Conservation (phyloP, 805 yeast genomes). For the Wickerhamomyces alni region DNA sequence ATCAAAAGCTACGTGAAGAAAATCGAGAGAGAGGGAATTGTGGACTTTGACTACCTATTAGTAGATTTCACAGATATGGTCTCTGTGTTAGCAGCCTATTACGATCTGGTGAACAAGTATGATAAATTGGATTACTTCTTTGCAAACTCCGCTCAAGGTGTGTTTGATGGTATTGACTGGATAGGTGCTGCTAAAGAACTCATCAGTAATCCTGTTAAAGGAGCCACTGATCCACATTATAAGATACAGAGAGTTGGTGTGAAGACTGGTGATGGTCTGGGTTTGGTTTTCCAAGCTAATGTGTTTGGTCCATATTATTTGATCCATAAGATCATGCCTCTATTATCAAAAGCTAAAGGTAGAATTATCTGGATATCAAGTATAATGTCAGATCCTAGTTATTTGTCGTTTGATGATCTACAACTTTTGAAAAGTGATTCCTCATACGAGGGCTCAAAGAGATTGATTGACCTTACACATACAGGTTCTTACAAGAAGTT, state of each 20-base stretch:
- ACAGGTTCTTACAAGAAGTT: slow-evolving; percentile 56
- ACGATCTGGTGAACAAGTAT: slow-evolving; percentile 63
- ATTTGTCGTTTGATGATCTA: slow-evolving; percentile 67
- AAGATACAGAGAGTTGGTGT: slow-evolving; percentile 79
- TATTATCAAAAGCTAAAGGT: slow-evolving; percentile 52
- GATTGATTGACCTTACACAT: slow-evolving; percentile 80
- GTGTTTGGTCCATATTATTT: slow-evolving; percentile 95
- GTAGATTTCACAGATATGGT: slow-evolving; percentile 92
- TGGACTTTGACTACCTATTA: slow-evolving; percentile 82
- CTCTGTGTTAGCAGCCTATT: slow-evolving; percentile 67
- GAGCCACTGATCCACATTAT: slow-evolving; percentile 84
- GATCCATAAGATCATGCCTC: slow-evolving; percentile 55
- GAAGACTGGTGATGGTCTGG: slow-evolving; percentile 71
- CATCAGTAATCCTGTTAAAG: slow-evolving; percentile 59
- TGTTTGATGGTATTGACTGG: slow-evolving; percentile 86
- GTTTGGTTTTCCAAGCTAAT: slow-evolving; percentile 88
- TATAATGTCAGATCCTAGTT: slow-evolving; percentile 70
- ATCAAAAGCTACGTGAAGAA: slow-evolving; percentile 42
- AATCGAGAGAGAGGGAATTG: slow-evolving; percentile 41
- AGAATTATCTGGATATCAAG: slow-evolving; percentile 82
- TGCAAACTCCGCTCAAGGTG: slow-evolving; percentile 88
- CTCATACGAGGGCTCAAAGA: slow-evolving; percentile 89
- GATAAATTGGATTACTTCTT: slow-evolving; percentile 68
- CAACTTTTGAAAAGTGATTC: slow-evolving; percentile 57
- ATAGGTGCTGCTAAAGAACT: slow-evolving; percentile 66